phyloP scores from a whole-genome alignment of 225 moss, liverwort and hornwort species.

The Neckera pumila region DNA sequence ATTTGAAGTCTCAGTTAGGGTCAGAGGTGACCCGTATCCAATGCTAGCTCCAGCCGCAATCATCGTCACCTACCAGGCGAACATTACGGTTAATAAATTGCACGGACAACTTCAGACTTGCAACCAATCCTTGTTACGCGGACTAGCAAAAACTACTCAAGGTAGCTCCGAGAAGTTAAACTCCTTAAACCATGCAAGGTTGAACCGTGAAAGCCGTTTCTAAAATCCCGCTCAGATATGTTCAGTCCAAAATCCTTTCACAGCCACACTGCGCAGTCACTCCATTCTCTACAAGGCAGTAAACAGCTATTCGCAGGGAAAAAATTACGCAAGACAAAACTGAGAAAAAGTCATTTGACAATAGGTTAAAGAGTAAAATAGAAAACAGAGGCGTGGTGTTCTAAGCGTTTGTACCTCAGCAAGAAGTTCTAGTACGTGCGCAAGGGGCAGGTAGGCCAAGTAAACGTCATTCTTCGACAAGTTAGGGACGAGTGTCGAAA shows the following conservation, averaged over 20 bases:
- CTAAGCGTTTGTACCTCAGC: conserved; percentile 44
- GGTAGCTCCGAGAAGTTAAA: neutral
- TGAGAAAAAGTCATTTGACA: neutral
- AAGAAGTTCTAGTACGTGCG: conserved; percentile 79
- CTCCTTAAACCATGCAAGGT: neutral
- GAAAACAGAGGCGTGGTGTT: neutral
- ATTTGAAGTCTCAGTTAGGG: conserved; percentile 80
- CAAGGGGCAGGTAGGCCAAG: conserved; percentile 85
- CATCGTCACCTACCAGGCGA: conserved; percentile 37
- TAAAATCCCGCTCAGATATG: neutral
- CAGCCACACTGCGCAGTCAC: neutral
- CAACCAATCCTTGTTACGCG: neutral
- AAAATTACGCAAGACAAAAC: neutral
- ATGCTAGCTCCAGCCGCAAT: conserved; percentile 53
- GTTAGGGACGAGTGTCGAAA: conserved; percentile 39
- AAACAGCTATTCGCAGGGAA: neutral
- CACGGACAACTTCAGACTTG: neutral
- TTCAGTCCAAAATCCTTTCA: neutral
- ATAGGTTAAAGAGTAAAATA: neutral
- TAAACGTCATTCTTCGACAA: conserved; percentile 52
- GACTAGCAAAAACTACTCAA: neutral
- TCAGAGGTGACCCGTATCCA: conserved; percentile 78
- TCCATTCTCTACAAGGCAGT: neutral
- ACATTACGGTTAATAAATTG: neutral
- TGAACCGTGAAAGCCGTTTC: neutral